These are phyloP conservation scores for Saccharomycopsis schoenii DNA, from an alignment of 805 yeast species.

Conservation along the genomic window DNA sequence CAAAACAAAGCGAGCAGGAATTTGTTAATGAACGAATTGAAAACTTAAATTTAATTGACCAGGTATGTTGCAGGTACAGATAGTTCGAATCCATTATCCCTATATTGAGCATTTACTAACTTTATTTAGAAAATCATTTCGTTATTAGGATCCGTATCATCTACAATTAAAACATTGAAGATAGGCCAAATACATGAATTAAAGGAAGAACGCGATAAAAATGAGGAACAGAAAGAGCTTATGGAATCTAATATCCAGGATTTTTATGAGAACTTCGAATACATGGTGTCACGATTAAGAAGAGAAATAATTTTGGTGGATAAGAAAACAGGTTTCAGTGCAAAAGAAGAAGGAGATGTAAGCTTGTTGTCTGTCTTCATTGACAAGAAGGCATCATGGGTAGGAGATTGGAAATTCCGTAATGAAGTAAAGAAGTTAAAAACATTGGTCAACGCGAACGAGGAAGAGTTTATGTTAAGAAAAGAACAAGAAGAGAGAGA, in stretches of 20 bases:
- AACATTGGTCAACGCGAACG: conserved; percentile 19
- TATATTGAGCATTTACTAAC: not conserved
- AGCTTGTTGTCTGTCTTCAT: conserved; percentile 59
- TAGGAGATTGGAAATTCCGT: conserved; percentile 48
- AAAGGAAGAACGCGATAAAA: conserved; percentile 21
- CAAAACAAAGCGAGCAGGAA: conserved; percentile 5
- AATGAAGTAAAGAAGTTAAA: conserved; percentile 34
- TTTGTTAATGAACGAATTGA: conserved; percentile 44
- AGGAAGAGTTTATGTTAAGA: conserved; percentile 2
- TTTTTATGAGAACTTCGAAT: conserved; percentile 47
- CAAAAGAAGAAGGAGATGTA: conserved; percentile 34
- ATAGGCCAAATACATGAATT: conserved; percentile 25
- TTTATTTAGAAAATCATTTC: conserved; percentile 34
- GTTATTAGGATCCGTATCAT: conserved; percentile 39
- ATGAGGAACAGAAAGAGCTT: conserved; percentile 24
- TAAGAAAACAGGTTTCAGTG: conserved; percentile 41
- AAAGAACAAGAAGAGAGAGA: not conserved
- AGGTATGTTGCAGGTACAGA: conserved; percentile 19
- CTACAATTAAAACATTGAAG: conserved; percentile 33
- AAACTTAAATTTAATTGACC: conserved; percentile 42
- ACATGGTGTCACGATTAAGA: conserved; percentile 49
- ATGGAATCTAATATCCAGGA: conserved; percentile 36
- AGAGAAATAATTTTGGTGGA: conserved; percentile 59
- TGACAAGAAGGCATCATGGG: conserved; percentile 60
- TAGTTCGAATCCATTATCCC: not conserved